Evolutionary conservation across 345 rosid genomes (phyloP).

Genomic region (Eucalyptus leucophloia): DNA sequence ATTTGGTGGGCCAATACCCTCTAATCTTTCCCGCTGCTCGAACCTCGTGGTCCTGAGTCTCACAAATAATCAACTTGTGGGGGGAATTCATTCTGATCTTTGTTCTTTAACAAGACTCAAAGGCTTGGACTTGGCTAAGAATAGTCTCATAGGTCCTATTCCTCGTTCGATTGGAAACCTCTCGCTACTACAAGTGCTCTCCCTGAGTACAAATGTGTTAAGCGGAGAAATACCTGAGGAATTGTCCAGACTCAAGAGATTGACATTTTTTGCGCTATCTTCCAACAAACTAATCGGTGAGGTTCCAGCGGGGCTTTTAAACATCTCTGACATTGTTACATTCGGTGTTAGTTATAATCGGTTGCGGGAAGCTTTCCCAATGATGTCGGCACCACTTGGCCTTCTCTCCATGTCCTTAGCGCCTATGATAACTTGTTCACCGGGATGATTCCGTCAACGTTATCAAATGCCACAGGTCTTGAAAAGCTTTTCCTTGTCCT

Average conservation of each 20-base stretch:
- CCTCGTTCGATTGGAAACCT: neutral
- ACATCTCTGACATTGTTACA: fast-evolving
- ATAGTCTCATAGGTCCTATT: neutral
- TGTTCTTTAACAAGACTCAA: neutral
- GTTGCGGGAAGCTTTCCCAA: too few relatives aligned
- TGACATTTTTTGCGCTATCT: too few relatives aligned
- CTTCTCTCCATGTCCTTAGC: too few relatives aligned
- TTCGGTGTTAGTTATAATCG: fast-evolving
- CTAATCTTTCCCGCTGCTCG: neutral
- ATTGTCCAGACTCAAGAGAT: too few relatives aligned
- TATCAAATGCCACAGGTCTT: too few relatives aligned
- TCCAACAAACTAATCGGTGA: too few relatives aligned
- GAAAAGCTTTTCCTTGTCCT: fast-evolving
- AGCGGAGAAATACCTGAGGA: too few relatives aligned
- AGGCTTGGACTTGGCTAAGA: fast-evolving
- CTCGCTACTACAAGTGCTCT: neutral
- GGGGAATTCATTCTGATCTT: neutral
- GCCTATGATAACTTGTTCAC: fast-evolving
- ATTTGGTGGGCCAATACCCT: neutral
- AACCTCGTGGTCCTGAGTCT: neutral
- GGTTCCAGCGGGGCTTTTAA: too few relatives aligned
- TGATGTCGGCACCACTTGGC: too few relatives aligned
- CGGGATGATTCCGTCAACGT: too few relatives aligned
- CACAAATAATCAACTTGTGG: neutral
- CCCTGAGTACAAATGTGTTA: fast-evolving